Percentiles rank a stretch among this genome's conserved stretches.
These are phyloP conservation scores for Lepidium sativum DNA, from an alignment of 345 rosid genomes.

Conservation along the genomic window DNA sequence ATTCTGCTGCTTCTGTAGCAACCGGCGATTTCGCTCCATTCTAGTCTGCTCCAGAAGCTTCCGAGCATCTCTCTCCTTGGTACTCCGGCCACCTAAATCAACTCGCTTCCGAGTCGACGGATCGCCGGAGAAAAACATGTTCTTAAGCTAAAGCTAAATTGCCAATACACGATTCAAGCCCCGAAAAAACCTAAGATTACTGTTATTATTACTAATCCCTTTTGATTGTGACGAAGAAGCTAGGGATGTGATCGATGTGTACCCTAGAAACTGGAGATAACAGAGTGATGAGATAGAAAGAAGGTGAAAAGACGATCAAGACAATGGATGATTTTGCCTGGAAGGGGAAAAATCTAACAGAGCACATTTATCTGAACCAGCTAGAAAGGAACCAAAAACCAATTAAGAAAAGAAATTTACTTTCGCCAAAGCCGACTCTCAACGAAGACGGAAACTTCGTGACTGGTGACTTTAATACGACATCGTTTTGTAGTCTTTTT, in stretches of 20 bases:
- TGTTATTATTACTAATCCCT: not conserved
- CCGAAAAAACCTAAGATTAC: not conserved
- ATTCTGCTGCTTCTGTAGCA: slow-evolving; percentile 64
- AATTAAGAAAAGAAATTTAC: too few relatives aligned
- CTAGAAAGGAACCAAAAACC: not conserved
- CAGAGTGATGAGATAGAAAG: not conserved
- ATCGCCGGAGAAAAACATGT: slow-evolving; percentile 97
- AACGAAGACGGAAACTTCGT: slow-evolving; percentile 4
- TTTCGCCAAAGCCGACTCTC: not conserved
- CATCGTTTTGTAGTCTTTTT: slow-evolving; percentile 1
- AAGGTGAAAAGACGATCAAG: not conserved
- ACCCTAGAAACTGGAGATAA: slow-evolving; percentile 11
- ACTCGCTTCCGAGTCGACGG: slow-evolving; percentile 89
- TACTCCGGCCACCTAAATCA: slow-evolving; percentile 95
- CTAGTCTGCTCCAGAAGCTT: slow-evolving; percentile 95
- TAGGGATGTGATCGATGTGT: slow-evolving; percentile 16
- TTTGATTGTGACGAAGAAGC: slow-evolving; percentile 7
- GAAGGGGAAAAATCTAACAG: not conserved
- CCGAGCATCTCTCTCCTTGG: slow-evolving; percentile 90
- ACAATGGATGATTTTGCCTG: not conserved
- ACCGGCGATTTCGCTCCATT: slow-evolving; percentile 80
- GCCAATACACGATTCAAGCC: not conserved
- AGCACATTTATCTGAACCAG: not conserved
- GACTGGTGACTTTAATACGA: not conserved
- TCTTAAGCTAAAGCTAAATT: slow-evolving; percentile 13